Evolutionary conservation across 2,329 filamentous ascomycete species (phyloP), one percentile per base, ranked within the genome.

Genomic region (Beauveria sp.): DNA sequence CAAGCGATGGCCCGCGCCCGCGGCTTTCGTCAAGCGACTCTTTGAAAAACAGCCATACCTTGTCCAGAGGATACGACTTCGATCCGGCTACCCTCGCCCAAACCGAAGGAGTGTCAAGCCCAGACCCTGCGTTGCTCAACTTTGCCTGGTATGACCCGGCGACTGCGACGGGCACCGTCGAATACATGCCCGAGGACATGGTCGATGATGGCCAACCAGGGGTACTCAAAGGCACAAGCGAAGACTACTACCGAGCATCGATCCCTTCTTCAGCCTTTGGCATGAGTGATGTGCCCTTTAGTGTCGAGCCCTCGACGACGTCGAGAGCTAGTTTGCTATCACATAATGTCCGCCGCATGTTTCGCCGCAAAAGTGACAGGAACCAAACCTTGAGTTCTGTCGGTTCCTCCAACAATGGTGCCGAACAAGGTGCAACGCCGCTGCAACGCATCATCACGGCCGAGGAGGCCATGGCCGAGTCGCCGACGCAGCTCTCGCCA

Each of bases 181-280:
- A 65, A 42, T 61, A 63, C 34, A 60, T 59, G 60, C 46, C 57
- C n/a, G 66, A 67, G 49, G 64, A 66, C n/a, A 65, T 69, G 10
- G 64, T 60, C 5, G 67, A 70, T 59, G 68, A 70, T 38, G 34
- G 34, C 34, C 69, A 71, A 22, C 67, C 70, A 34, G 70, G 69
- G 47, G 69, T 72, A 45, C 72, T 74, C 49, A 70, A 66, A 60
- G 74, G 72, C 43, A 72, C 70, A 45, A 78, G 70, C 58, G 74
- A 74, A 49, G 74, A 77, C 62, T 78, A 78, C 63, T 78, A 78
- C 65, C 75, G 74, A 54, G 70, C 73, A 14, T 72, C 72, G 3
- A 72, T 78, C 50, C 75, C 75, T 2, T 75, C 74, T 3, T 73
- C 75, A 58, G 74, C 73, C 5, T 77, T 77, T 63, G 75, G 74